Evolutionary conservation across 2,329 filamentous ascomycete species (phyloP).

Genomic region (Penicillium brevicompactum): DNA sequence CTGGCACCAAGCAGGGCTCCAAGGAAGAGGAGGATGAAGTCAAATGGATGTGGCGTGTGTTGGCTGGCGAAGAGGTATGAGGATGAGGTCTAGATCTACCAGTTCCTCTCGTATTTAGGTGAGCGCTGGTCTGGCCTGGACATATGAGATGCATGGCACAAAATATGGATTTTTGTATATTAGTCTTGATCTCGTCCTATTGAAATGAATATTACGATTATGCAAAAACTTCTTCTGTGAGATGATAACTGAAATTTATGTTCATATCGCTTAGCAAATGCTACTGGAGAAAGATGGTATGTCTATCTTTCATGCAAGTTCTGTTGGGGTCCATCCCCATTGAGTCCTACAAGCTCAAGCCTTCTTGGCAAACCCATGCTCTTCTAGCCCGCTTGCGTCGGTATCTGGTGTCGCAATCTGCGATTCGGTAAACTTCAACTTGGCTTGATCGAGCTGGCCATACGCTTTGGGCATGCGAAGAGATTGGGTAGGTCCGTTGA

Average conservation of each 20-base stretch:
- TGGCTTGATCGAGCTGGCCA: constrained; percentile 58
- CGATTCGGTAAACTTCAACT: constrained; percentile 51
- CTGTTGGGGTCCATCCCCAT: neutral
- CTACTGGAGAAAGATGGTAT: neutral
- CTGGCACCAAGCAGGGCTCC: constrained; percentile 40
- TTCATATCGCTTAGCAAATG: constrained; percentile 3
- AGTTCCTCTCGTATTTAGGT: constrained; percentile 1
- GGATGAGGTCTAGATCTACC: constrained; percentile 1
- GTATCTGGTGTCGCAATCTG: constrained; percentile 54
- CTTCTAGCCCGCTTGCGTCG: constrained; percentile 54
- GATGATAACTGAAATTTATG: neutral
- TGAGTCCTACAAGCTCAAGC: neutral
- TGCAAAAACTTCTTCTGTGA: constrained; percentile 1
- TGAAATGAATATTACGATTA: constrained; percentile 17
- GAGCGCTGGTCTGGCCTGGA: constrained; percentile 7
- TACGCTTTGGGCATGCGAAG: constrained; percentile 71
- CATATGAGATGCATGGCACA: constrained; percentile 16
- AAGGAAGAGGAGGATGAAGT: constrained; percentile 43
- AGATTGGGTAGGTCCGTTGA: constrained; percentile 61
- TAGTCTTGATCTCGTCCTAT: constrained; percentile 21
- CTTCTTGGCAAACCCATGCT: constrained; percentile 59
- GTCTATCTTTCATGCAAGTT: constrained; percentile 4
- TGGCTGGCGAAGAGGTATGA: constrained; percentile 30
- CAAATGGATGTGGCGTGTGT: constrained; percentile 43
- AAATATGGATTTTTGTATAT: constrained; percentile 25